These are phyloP conservation scores for Inonotus hispidus DNA, from an alignment of 1,284 basidiomycete genomes.

Conservation along the genomic window DNA sequence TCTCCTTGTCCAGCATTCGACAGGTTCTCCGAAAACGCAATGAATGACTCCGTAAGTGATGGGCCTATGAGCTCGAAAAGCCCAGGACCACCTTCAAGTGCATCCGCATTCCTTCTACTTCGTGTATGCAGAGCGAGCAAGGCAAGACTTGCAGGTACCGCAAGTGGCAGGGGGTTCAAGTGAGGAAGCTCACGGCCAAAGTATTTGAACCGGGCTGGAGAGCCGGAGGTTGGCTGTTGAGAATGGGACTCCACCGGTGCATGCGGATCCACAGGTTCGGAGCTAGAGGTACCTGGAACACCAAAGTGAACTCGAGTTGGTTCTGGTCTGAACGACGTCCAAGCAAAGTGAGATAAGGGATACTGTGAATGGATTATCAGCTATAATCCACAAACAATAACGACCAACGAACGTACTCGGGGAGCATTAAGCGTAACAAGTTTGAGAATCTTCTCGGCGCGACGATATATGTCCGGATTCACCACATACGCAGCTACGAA, in stretches of 20 bases:
- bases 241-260: neutral
- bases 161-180: slow-evolving; percentile 51
- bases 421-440: slow-evolving; percentile 62
- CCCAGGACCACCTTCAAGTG: neutral
- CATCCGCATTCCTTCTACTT: neutral
- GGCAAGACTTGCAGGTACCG: slow-evolving; percentile 63
- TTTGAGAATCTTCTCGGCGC: slow-evolving; percentile 48
- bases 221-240: neutral
- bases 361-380: slow-evolving; percentile 40
- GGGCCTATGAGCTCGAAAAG: neutral
- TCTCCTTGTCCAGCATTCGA: neutral
- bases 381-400: slow-evolving; percentile 8
- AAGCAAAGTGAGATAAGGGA: slow-evolving; percentile 46
- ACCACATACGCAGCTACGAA: slow-evolving; percentile 43
- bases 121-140: slow-evolving; percentile 48
- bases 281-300: neutral
- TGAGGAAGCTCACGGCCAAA: slow-evolving; percentile 22
- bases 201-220: slow-evolving; percentile 12
- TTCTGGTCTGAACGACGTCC: slow-evolving; percentile 51
- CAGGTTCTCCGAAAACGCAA: slow-evolving; percentile 2
- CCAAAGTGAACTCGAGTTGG: slow-evolving; percentile 18
- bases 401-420: slow-evolving; percentile 37
- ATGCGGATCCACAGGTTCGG: neutral
- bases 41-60: slow-evolving; percentile 5
- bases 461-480: slow-evolving; percentile 36